Percentiles rank a stretch among this genome's conserved stretches.
Evolutionary conservation across 1,284 basidiomycete genomes (phyloP).

Genomic region (Amylostereum chailletii): DNA sequence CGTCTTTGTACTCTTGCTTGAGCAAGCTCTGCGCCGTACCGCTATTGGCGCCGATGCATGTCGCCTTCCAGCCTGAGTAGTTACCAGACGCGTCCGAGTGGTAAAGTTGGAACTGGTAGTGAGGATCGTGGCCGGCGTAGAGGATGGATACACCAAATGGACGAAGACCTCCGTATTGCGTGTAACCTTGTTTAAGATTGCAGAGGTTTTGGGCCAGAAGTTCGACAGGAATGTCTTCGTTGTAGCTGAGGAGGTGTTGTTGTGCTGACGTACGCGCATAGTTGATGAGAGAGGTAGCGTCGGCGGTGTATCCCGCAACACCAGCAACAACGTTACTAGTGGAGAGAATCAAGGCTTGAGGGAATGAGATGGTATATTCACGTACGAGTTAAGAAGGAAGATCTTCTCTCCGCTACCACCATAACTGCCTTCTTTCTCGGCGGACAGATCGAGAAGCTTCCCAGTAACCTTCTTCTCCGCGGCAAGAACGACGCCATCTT

Average conservation of each 20-base stretch:
- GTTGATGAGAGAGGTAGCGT: slow-evolving; percentile 97
- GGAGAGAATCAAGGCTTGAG: not conserved
- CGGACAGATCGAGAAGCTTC: slow-evolving; percentile 88
- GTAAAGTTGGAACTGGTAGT: slow-evolving; percentile 96
- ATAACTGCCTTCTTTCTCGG: slow-evolving; percentile 81
- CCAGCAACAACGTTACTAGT: slow-evolving; percentile 89
- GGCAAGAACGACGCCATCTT: slow-evolving; percentile 94
- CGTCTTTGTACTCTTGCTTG: slow-evolving; percentile 99
- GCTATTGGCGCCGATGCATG: slow-evolving; percentile 95
- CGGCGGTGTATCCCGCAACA: slow-evolving; percentile 93
- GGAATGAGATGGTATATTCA: slow-evolving; percentile 12
- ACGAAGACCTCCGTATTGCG: slow-evolving; percentile 94
- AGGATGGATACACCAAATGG: slow-evolving; percentile 97
- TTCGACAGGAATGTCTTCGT: slow-evolving; percentile 98
- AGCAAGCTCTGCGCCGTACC: slow-evolving; percentile 89
- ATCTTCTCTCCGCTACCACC: slow-evolving; percentile 97
- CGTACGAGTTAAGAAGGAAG: slow-evolving; percentile 84
- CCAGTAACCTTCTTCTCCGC: slow-evolving; percentile 99
- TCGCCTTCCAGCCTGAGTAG: slow-evolving; percentile 99
- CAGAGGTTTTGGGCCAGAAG: slow-evolving; percentile 90
- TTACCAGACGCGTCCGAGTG: slow-evolving; percentile 98
- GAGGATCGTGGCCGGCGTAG: slow-evolving; percentile 94
- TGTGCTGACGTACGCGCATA: slow-evolving; percentile 90
- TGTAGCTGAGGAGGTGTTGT: slow-evolving; percentile 81
- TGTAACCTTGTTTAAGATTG: slow-evolving; percentile 98